Percentiles rank a stretch among this genome's conserved stretches.
Evolutionary conservation across 2,329 filamentous ascomycete genomes (phyloP).

Genomic region (Chaetomiaceae sp.): DNA sequence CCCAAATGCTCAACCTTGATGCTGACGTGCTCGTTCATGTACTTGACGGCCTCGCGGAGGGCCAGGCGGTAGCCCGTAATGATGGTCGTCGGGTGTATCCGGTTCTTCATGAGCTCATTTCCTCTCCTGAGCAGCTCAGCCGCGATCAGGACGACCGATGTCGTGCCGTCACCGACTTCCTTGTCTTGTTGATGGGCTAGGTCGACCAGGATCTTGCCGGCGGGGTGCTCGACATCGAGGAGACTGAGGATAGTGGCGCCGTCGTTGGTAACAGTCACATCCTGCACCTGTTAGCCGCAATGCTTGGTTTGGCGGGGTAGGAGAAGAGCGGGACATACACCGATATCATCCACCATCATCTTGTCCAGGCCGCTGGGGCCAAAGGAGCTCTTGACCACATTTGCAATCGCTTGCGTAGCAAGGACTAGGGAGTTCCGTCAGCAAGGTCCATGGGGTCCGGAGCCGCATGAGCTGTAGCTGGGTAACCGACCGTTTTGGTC

Average conservation of each 20-base stretch:
- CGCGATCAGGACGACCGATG: conserved; percentile 94
- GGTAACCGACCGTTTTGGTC: conserved; percentile 77
- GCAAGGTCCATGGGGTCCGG: conserved; percentile 11
- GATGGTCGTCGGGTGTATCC: conserved; percentile 98
- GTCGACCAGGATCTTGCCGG: conserved; percentile 97
- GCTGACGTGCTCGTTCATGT: conserved; percentile 98
- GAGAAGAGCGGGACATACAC: conserved; percentile 50
- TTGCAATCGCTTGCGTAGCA: conserved; percentile 94
- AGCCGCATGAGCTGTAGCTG: background rate
- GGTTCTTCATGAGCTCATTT: conserved; percentile 99
- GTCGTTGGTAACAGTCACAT: conserved; percentile 98
- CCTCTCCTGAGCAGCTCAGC: conserved; percentile 88
- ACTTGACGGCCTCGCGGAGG: conserved; percentile 92
- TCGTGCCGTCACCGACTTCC: conserved; percentile 97
- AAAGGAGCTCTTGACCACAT: conserved; percentile 98
- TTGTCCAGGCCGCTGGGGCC: conserved; percentile 96
- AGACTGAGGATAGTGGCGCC: conserved; percentile 94
- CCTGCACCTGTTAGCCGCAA: conserved; percentile 45
- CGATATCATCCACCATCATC: conserved; percentile 99
- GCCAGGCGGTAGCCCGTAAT: conserved; percentile 97
- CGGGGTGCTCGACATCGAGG: conserved; percentile 95
- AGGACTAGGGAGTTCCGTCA: conserved; percentile 55
- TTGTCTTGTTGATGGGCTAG: conserved; percentile 98
- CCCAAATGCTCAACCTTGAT: conserved; percentile 91
- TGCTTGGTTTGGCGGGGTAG: conserved; percentile 3